Conservation (phyloP, 345 rosid species). For the Hibiscus syriacus region DNA sequence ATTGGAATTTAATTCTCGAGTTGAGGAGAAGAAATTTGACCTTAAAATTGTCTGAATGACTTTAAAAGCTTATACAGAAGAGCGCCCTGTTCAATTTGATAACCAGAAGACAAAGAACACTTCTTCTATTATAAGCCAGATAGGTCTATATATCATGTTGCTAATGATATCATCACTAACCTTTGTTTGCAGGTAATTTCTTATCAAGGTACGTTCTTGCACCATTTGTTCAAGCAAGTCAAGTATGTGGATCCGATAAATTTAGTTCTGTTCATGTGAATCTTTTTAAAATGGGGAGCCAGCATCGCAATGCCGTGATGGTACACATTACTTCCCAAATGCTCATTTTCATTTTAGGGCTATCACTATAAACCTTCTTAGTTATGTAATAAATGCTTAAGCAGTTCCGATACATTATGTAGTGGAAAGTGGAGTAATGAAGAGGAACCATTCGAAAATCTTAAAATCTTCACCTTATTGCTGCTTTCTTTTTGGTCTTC, state of each 20-base stretch:
- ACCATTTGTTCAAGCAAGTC: constrained; percentile 18
- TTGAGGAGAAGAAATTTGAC: neutral
- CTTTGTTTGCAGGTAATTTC: constrained; percentile 15
- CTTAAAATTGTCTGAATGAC: neutral
- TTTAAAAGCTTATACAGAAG: neutral
- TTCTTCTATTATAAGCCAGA: neutral
- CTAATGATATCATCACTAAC: neutral
- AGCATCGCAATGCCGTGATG: constrained; percentile 12
- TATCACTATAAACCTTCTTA: neutral
- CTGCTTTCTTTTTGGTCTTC: neutral
- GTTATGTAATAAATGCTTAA: neutral
- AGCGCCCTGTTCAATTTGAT: neutral
- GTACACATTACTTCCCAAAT: constrained; percentile 12
- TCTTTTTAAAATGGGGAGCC: constrained; percentile 2
- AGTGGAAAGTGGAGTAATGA: no score
- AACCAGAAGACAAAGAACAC: neutral
- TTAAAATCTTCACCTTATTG: no score
- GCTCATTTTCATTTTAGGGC: neutral
- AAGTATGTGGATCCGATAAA: constrained; percentile 2
- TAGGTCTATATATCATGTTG: neutral
- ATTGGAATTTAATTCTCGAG: no score
- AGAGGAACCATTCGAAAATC: no score
- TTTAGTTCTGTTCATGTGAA: constrained; percentile 7
- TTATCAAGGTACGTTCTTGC: neutral
- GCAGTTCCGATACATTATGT: no score